These are phyloP conservation scores for Ogataea ganodermae DNA, from an alignment of 805 yeast genomes.

Conservation along the genomic window DNA sequence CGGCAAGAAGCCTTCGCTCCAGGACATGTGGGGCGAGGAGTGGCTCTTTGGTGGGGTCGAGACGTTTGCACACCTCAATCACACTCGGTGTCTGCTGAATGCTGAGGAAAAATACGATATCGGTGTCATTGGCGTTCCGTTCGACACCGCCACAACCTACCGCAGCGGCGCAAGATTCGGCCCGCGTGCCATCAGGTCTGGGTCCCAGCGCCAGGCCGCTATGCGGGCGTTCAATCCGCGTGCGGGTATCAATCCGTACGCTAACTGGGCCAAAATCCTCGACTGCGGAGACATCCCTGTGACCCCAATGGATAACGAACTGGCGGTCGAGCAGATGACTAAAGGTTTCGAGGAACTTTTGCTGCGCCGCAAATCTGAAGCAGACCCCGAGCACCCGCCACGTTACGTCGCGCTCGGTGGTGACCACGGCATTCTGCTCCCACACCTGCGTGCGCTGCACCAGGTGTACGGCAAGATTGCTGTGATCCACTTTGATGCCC, in stretches of 20 bases:
- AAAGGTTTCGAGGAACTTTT: conserved; percentile 57
- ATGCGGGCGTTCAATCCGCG: conserved; percentile 68
- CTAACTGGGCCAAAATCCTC: conserved; percentile 48
- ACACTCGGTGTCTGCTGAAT: conserved; percentile 55
- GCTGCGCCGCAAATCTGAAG: conserved; percentile 33
- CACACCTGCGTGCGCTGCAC: conserved; percentile 66
- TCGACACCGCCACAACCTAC: conserved; percentile 79
- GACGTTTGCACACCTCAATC: conserved; percentile 74
- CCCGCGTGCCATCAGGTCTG: conserved; percentile 67
- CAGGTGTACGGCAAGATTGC: conserved; percentile 66
- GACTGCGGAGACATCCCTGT: conserved; percentile 64
- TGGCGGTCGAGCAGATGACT: conserved; percentile 57
- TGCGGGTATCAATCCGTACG: conserved; percentile 53
- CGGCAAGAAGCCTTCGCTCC: conserved; percentile 39
- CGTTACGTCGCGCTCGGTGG: conserved; percentile 77
- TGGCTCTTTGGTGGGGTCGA: conserved; percentile 73
- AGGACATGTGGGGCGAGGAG: conserved; percentile 68
- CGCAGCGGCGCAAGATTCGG: conserved; percentile 86
- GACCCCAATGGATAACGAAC: conserved; percentile 57
- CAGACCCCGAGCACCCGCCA: conserved; percentile 46
- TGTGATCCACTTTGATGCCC: conserved; percentile 83
- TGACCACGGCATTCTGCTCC: conserved; percentile 76
- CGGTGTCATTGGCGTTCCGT: conserved; percentile 78
- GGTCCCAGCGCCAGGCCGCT: conserved; percentile 70
- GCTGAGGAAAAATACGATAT: conserved; percentile 57